Percentiles rank a stretch among this genome's conserved stretches.
phyloP scores from a whole-genome alignment of 345 rosid genomes.

The Pistacia atlantica region DNA sequence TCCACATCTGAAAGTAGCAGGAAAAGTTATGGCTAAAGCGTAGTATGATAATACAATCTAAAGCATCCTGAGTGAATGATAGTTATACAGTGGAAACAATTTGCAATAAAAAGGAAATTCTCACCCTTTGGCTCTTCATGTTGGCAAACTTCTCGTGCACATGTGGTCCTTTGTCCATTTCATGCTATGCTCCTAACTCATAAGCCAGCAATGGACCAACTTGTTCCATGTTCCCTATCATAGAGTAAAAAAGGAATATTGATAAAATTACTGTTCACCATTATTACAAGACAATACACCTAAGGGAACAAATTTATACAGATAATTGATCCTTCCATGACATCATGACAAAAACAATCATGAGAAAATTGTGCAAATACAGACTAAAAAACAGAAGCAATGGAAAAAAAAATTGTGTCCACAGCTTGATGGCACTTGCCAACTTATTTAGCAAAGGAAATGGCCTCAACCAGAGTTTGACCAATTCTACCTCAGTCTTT shows the following conservation, averaged over 20 bases:
- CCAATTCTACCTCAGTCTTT: neutral
- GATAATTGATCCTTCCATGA: neutral
- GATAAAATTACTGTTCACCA: neutral
- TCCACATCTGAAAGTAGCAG: conserved; percentile 1
- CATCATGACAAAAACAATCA: neutral
- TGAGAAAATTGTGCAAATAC: neutral
- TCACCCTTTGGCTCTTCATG: conserved; percentile 45
- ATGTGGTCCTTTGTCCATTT: conserved; percentile 34
- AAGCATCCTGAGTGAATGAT: neutral
- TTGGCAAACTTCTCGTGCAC: conserved; percentile 32
- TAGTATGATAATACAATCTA: neutral
- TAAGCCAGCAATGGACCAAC: conserved; percentile 6
- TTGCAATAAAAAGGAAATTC: conserved; percentile 1
- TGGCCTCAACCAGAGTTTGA: neutral
- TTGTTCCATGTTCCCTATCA: conserved; percentile 7
- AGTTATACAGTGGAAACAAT: neutral
- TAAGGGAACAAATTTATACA: neutral
- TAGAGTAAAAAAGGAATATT: conserved; percentile 1
- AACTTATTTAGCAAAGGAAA: neutral
- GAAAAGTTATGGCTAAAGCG: neutral
- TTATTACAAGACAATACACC: neutral
- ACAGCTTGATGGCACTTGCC: neutral
- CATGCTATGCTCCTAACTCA: conserved; percentile 31
- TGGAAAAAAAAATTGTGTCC: neutral
- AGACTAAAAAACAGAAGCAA: neutral